Percentiles rank a stretch among this genome's conserved stretches.
These are phyloP conservation scores for Brettanomyces naardenensis DNA, from an alignment of 805 yeast genomes.

Conservation along the genomic window DNA sequence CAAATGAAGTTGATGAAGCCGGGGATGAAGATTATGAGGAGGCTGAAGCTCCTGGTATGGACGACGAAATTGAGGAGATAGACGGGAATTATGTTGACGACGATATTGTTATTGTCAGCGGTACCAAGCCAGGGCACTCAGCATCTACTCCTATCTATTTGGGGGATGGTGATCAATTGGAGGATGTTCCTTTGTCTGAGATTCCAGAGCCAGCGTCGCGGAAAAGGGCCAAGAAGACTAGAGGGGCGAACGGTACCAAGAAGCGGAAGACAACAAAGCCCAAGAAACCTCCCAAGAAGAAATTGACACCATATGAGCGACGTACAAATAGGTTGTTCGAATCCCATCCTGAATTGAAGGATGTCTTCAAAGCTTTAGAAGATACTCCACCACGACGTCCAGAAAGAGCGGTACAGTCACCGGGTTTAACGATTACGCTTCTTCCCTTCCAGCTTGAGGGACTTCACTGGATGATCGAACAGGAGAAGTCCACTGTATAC, in stretches of 20 bases:
- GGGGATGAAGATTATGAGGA: conserved; percentile 33
- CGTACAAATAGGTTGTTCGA: conserved; percentile 61
- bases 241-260: conserved; percentile 5
- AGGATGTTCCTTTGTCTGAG: conserved; percentile 4
- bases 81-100: conserved; percentile 8
- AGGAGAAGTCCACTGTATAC: conserved; percentile 75
- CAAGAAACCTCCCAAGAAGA: conserved; percentile 33
- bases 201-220: too few relatives aligned
- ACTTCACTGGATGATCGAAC: conserved; percentile 76
- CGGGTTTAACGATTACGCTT: conserved; percentile 61
- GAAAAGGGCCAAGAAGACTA: conserved; percentile 6
- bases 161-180: conserved; percentile 10
- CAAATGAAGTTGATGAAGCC: conserved; percentile 22
- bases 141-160: conserved; percentile 9
- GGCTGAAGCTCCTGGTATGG: conserved; percentile 23
- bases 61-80: conserved; percentile 7
- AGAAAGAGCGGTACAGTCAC: conserved; percentile 65
- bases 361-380: conserved; percentile 61
- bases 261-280: conserved; percentile 9
- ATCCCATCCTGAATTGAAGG: conserved; percentile 70
- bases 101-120: conserved; percentile 17
- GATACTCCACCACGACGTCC: conserved; percentile 38
- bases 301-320: conserved; percentile 60
- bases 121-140: conserved; percentile 7
- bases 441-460: conserved; percentile 95